phyloP scores from a whole-genome alignment of 2,329 filamentous ascomycete species.

The Zymoseptoria crescenta region DNA sequence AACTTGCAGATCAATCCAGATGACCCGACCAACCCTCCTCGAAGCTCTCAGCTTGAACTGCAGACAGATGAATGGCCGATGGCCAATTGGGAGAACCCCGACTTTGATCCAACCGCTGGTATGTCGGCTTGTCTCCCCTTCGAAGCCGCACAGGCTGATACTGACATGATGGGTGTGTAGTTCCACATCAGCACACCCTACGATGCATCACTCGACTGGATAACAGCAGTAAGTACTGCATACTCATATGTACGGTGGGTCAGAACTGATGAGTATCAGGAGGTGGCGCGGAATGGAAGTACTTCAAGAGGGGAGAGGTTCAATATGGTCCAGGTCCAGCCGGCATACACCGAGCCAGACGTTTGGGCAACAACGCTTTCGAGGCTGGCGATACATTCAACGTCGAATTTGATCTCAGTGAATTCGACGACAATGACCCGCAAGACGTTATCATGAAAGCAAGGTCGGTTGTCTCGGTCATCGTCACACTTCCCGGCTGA shows the following conservation, averaged over 20 bases:
- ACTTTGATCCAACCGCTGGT: constrained; percentile 3
- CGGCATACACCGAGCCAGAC: constrained; percentile 1
- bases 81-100: constrained; percentile 4
- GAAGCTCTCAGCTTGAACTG: neutral
- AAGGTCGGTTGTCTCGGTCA: neutral
- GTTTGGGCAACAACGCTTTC: constrained; percentile 1
- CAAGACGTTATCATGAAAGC: constrained; percentile 1
- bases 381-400: constrained; percentile 6
- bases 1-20: neutral
- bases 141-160: neutral
- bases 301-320: constrained; percentile 2
- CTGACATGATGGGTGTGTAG: neutral
- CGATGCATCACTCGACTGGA: constrained; percentile 6
- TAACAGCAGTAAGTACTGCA: neutral
- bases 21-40: neutral
- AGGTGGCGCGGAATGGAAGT: constrained; percentile 2
- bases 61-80: constrained; percentile 9
- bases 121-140: neutral
- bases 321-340: constrained; percentile 1
- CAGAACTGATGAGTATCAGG: neutral
- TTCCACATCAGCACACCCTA: constrained; percentile 3
- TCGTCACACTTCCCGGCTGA: neutral
- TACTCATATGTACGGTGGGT: neutral
- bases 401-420: constrained; percentile 5
- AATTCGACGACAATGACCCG: constrained; percentile 5